phyloP scores from a whole-genome alignment of 2,329 filamentous ascomycete genomes.

The Tolypocladium paradoxum region DNA sequence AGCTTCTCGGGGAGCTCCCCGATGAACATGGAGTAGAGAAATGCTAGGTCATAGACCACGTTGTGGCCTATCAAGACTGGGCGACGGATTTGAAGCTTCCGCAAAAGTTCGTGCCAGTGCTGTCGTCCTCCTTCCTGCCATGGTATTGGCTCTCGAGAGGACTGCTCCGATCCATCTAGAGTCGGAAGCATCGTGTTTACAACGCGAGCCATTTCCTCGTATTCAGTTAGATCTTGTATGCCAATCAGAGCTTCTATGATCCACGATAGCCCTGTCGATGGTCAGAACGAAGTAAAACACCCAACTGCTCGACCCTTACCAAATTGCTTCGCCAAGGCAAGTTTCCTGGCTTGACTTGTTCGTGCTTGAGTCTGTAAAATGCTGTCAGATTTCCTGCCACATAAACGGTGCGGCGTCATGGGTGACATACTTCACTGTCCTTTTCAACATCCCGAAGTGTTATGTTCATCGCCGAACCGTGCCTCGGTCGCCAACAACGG shows the following conservation, averaged over 20 bases:
- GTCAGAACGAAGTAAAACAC: background rate
- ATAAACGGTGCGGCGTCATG: no score
- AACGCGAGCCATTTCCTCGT: background rate
- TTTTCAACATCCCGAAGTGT: slow-evolving; percentile 12
- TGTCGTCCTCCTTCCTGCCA: background rate
- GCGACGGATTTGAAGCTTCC: background rate
- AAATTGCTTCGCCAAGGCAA: background rate
- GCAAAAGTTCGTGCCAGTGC: background rate
- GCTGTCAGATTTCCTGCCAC: no score
- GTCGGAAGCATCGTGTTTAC: background rate
- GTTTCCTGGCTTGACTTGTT: background rate
- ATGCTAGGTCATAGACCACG: slow-evolving; percentile 52
- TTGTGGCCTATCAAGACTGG: slow-evolving; percentile 50
- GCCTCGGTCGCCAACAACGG: slow-evolving; percentile 6
- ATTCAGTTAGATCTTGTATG: background rate
- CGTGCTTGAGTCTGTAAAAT: background rate
- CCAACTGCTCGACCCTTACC: background rate
- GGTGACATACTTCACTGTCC: background rate
- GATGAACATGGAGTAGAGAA: slow-evolving; percentile 53
- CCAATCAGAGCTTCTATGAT: background rate
- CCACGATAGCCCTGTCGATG: background rate
- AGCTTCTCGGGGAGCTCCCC: slow-evolving; percentile 42
- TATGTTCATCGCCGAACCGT: slow-evolving; percentile 4
- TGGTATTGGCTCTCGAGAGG: background rate
- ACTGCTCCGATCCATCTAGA: background rate